Percentiles rank a stretch among this genome's conserved stretches.
phyloP scores from a whole-genome alignment of 1,284 basidiomycete genomes.

The Leccinum laetum region DNA sequence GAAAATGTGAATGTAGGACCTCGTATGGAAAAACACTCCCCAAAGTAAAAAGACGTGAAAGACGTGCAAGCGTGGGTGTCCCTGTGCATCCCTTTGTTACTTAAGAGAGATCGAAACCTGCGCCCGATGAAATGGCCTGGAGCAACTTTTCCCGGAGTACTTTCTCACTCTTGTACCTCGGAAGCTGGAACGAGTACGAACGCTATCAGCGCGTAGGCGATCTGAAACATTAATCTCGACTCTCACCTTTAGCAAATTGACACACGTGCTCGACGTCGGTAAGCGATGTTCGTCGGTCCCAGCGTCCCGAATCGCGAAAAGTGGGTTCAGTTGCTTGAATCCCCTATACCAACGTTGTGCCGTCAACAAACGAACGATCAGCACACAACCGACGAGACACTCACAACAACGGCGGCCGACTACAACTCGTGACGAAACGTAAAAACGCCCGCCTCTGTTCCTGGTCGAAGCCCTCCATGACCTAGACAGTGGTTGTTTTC shows the following conservation, averaged over 20 bases:
- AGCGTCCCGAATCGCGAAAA: conserved; percentile 83
- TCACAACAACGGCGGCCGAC: conserved; percentile 70
- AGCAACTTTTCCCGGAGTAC: conserved; percentile 77
- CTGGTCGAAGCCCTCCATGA: conserved; percentile 73
- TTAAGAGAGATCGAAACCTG: conserved; percentile 90
- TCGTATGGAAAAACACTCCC: neutral
- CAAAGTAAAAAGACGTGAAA: neutral
- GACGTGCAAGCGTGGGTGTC: neutral
- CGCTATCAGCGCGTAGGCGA: neutral
- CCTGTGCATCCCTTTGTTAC: neutral
- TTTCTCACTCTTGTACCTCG: conserved; percentile 63
- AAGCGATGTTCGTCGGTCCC: conserved; percentile 74
- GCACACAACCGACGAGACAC: too few relatives aligned
- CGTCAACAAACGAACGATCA: neutral
- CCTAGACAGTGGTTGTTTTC: conserved; percentile 36
- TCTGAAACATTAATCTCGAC: neutral
- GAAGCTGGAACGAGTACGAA: conserved; percentile 46
- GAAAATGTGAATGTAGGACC: neutral
- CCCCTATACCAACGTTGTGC: conserved; percentile 46
- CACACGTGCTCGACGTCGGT: conserved; percentile 83
- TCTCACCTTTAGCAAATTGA: conserved; percentile 80
- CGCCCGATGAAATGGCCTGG: conserved; percentile 82
- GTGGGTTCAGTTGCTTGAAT: conserved; percentile 85
- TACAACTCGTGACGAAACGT: conserved; percentile 87
- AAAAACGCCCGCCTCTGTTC: conserved; percentile 73